Conservation (phyloP, 2,329 filamentous ascomycete genomes). For the Fusarium nelsonii region DNA sequence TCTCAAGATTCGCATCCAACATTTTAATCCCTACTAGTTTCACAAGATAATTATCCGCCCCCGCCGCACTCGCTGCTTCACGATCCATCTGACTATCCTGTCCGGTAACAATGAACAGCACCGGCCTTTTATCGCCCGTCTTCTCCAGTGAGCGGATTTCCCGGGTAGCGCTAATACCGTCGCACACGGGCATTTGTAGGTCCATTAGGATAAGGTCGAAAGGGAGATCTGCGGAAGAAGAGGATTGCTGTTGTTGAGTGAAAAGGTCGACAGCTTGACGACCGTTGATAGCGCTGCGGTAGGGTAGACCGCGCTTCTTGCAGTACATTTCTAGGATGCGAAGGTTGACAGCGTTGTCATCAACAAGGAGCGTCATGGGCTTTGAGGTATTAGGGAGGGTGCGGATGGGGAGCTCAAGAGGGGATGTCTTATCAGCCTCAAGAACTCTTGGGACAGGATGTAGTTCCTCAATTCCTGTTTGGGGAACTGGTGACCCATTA, state of each 20-base stretch:
- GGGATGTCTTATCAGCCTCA: background rate
- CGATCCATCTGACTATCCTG: slow-evolving; percentile 46
- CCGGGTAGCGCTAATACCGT: slow-evolving; percentile 47
- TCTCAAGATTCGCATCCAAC: slow-evolving; percentile 29
- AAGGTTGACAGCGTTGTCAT: slow-evolving; percentile 63
- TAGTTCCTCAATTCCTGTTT: background rate
- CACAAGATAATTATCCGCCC: slow-evolving; percentile 45
- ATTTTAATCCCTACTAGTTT: slow-evolving; percentile 43
- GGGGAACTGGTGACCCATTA: background rate
- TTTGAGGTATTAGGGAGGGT: slow-evolving; percentile 2
- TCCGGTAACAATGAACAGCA: slow-evolving; percentile 47
- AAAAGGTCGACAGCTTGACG: slow-evolving; percentile 57
- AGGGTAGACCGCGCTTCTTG: slow-evolving; percentile 57
- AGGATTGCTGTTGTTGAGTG: slow-evolving; percentile 31
- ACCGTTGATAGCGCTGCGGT: slow-evolving; percentile 58
- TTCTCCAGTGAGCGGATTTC: slow-evolving; percentile 46
- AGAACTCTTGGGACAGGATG: fast-evolving
- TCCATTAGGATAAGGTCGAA: slow-evolving; percentile 49
- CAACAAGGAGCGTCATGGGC: slow-evolving; percentile 56
- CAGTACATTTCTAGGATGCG: slow-evolving; percentile 63
- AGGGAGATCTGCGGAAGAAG: background rate
- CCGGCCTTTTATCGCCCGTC: slow-evolving; percentile 13
- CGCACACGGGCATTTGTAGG: slow-evolving; percentile 49
- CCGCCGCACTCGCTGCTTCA: slow-evolving; percentile 31
- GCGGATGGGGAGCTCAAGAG: background rate